Evolutionary conservation across 257 asterid species (phyloP).

Genomic region (Echium plantagineum): DNA sequence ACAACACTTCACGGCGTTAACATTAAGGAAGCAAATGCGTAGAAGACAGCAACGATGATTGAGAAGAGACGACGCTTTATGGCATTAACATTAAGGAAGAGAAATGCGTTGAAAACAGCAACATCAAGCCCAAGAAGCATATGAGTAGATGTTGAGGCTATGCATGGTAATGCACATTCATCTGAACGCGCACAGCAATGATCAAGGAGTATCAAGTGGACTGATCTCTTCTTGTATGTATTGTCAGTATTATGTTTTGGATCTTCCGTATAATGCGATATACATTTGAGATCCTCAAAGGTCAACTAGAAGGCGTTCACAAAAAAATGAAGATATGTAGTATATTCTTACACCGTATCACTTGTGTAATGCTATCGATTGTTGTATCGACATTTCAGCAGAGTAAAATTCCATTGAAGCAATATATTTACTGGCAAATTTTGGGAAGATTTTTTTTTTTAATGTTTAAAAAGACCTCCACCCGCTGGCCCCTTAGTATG

Average conservation of each 20-base stretch:
- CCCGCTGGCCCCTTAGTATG: no score
- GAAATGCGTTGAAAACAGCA: conserved; percentile 43
- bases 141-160: conserved; percentile 38
- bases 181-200: conserved; percentile 44
- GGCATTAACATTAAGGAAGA: conserved; percentile 35
- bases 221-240: no score
- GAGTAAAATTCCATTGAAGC: no score
- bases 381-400: no score
- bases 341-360: not conserved
- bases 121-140: conserved; percentile 35
- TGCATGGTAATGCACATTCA: conserved; percentile 39
- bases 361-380: not conserved
- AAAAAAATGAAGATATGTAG: no score
- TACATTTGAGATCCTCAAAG: not conserved
- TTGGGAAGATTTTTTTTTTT: no score
- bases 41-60: conserved; percentile 38
- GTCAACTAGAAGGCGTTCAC: not conserved
- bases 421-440: no score
- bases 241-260: no score
- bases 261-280: no score
- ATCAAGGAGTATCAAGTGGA: conserved; percentile 1
- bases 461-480: no score
- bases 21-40: conserved; percentile 44
- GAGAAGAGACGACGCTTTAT: no score
- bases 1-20: conserved; percentile 39